phyloP scores from a whole-genome alignment of 177 flowering plant genomes.

The Vitis hybrid region DNA sequence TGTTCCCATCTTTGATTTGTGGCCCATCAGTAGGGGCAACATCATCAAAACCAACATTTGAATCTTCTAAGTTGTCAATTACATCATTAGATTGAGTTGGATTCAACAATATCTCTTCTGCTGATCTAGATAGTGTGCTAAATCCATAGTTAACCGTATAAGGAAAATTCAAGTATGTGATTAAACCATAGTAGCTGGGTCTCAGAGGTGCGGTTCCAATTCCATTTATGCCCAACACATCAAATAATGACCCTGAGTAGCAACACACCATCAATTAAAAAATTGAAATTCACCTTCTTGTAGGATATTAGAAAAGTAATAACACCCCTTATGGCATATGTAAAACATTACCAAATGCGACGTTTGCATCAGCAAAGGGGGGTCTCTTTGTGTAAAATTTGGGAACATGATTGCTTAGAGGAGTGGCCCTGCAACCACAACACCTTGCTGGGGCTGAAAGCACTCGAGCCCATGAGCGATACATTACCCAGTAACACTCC shows the following conservation, averaged over 20 bases:
- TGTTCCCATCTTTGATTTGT: conserved; percentile 16
- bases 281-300: not conserved
- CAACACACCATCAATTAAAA: not conserved
- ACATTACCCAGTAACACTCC: conserved; percentile 6
- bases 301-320: no score
- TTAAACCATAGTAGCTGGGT: not conserved
- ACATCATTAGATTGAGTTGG: conserved; percentile 1
- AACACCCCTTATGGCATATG: no score
- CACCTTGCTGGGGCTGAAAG: conserved; percentile 10
- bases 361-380: no score
- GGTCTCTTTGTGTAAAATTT: not conserved
- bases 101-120: conserved; percentile 13
- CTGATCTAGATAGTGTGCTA: conserved; percentile 10
- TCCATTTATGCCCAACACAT: not conserved
- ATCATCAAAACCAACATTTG: conserved; percentile 13
- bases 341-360: not conserved
- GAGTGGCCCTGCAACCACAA: not conserved
- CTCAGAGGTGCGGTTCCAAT: not conserved
- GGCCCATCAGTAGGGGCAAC: conserved; percentile 2
- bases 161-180: not conserved
- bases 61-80: not conserved
- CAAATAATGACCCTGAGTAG: not conserved
- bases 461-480: conserved; percentile 15
- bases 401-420: not conserved
- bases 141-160: conserved; percentile 3